A percentile compares a stretch with the other conserved stretches of the same genome.
These are phyloP conservation scores for Microcera coccophila DNA, from an alignment of 2,329 filamentous ascomycete species.

Conservation along the genomic window DNA sequence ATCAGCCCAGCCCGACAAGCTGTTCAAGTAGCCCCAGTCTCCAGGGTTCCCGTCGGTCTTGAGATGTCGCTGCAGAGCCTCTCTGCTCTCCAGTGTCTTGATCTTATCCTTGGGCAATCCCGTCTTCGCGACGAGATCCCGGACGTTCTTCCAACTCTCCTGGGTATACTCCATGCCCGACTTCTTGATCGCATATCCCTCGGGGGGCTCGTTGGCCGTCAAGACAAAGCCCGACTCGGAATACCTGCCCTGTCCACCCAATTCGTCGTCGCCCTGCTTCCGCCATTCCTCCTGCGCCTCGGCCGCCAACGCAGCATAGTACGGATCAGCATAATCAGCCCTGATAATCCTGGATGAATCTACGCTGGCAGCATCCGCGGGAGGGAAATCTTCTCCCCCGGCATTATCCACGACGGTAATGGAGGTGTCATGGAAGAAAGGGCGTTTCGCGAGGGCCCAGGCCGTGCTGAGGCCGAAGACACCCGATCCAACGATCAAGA, in stretches of 20 bases:
- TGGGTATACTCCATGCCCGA: slow-evolving; percentile 56
- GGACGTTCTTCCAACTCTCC: slow-evolving; percentile 59
- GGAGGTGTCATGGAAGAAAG: slow-evolving; percentile 47
- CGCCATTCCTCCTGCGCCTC: slow-evolving; percentile 69
- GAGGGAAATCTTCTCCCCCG: slow-evolving; percentile 54
- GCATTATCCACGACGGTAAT: slow-evolving; percentile 60
- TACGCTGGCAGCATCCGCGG: slow-evolving; percentile 56
- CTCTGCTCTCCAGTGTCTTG: slow-evolving; percentile 41
- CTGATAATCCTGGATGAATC: slow-evolving; percentile 63
- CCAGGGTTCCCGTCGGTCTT: slow-evolving; percentile 52
- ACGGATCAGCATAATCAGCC: slow-evolving; percentile 74
- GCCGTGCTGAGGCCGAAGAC: slow-evolving; percentile 62
- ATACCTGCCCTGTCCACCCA: slow-evolving; percentile 65
- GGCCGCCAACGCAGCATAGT: slow-evolving; percentile 71
- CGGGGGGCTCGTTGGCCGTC: slow-evolving; percentile 48
- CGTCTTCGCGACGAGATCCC: slow-evolving; percentile 41
- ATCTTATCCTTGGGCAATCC: slow-evolving; percentile 38
- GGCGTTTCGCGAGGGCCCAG: slow-evolving; percentile 62
- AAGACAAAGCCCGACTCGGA: slow-evolving; percentile 65
- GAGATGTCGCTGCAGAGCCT: slow-evolving; percentile 43
- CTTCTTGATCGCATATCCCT: slow-evolving; percentile 31
- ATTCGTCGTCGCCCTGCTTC: slow-evolving; percentile 49
- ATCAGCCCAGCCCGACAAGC: slow-evolving; percentile 74
- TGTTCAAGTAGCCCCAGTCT: slow-evolving; percentile 70
- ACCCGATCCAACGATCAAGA: slow-evolving; percentile 67